phyloP scores from a whole-genome alignment of 2,329 filamentous ascomycete genomes.

The Claviceps cyperi region DNA sequence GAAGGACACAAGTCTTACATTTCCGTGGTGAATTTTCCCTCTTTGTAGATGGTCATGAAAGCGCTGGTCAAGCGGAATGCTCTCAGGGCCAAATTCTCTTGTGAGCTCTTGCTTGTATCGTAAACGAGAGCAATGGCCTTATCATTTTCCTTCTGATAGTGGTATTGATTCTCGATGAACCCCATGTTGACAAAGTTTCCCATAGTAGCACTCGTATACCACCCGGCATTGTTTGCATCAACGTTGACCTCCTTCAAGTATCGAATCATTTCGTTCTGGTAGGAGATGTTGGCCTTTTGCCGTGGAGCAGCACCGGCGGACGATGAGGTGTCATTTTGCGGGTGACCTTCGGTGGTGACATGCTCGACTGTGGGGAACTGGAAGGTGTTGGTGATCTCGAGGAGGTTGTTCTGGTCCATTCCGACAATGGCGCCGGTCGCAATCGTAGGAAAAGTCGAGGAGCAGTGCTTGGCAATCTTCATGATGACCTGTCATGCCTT shows the following conservation, averaged over 20 bases:
- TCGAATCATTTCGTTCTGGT: conserved; percentile 95
- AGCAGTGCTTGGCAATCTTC: conserved; percentile 96
- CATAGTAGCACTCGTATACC: conserved; percentile 98
- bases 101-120: conserved; percentile 87
- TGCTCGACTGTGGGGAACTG: conserved; percentile 77
- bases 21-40: conserved; percentile 94
- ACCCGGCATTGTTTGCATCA: conserved; percentile 93
- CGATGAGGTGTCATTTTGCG: conserved; percentile 53
- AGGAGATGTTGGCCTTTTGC: conserved; percentile 74
- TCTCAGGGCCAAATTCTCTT: conserved; percentile 76
- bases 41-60: conserved; percentile 88
- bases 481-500: conserved; percentile 61
- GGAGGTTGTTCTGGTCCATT: conserved; percentile 68
- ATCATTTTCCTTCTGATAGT: conserved; percentile 94
- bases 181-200: conserved; percentile 92
- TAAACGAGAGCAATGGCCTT: conserved; percentile 79
- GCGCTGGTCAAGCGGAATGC: conserved; percentile 78
- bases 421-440: conserved; percentile 86
- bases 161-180: conserved; percentile 95
- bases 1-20: conserved; percentile 41
- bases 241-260: conserved; percentile 95
- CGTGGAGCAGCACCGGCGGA: conserved; percentile 78
- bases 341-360: conserved; percentile 53
- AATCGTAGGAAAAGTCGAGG: conserved; percentile 71
- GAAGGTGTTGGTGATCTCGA: conserved; percentile 92